Conservation (phyloP, 805 yeast species). For the Cyberlindnera sargentensis region DNA sequence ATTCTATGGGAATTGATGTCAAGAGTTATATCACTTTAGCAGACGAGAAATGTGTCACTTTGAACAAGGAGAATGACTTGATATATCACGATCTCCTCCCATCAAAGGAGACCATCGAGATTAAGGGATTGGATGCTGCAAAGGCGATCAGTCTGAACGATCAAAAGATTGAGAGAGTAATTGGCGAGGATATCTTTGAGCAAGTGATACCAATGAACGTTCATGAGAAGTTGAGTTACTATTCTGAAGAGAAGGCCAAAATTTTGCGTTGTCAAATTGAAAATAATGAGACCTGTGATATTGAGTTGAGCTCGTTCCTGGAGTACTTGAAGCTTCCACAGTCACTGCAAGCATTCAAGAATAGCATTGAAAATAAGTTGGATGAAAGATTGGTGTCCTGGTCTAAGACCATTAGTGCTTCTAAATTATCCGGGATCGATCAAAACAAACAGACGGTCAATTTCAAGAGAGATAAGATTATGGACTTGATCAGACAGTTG, state of each 20-base stretch:
- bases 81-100: slow-evolving; percentile 82
- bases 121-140: slow-evolving; percentile 60
- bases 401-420: slow-evolving; percentile 21
- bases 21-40: slow-evolving; percentile 25
- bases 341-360: slow-evolving; percentile 48
- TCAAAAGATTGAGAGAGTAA: slow-evolving; percentile 38
- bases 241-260: slow-evolving; percentile 84
- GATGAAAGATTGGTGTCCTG: slow-evolving; percentile 26
- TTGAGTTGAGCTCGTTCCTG: slow-evolving; percentile 69
- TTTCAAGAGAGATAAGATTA: slow-evolving; percentile 30
- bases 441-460: slow-evolving; percentile 23
- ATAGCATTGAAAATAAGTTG: slow-evolving; percentile 20
- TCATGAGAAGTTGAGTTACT: slow-evolving; percentile 79
- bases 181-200: slow-evolving; percentile 54
- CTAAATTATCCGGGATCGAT: slow-evolving; percentile 26
- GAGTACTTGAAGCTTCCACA: slow-evolving; percentile 76
- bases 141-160: slow-evolving; percentile 47
- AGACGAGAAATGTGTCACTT: slow-evolving; percentile 29
- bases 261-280: slow-evolving; percentile 70
- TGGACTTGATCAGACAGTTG: slow-evolving; percentile 27
- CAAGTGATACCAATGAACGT: slow-evolving; percentile 80
- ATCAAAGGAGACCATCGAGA: slow-evolving; percentile 39
- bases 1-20: slow-evolving; percentile 28
- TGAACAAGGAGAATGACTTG: slow-evolving; percentile 81
- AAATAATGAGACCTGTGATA: slow-evolving; percentile 66